Percentiles rank a stretch among this genome's conserved stretches.
phyloP scores from a whole-genome alignment of 2,329 filamentous ascomycete species.

The Moelleriella libera region DNA sequence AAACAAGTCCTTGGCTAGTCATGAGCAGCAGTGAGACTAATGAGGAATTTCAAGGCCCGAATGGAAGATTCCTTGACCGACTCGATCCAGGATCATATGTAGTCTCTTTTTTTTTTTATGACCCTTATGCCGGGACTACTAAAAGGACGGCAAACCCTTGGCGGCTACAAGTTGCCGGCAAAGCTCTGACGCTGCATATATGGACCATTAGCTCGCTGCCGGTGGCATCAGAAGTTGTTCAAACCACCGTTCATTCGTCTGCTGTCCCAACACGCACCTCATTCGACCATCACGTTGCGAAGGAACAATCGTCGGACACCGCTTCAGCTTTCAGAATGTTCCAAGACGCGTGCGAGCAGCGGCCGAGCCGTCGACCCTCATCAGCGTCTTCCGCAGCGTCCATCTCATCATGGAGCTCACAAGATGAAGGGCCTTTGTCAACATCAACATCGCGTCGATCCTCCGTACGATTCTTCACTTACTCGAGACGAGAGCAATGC shows the following conservation, averaged over 20 bases:
- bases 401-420: slow-evolving; percentile 1
- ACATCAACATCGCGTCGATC: slow-evolving; percentile 11
- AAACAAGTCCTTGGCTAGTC: background rate
- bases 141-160: background rate
- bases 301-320: background rate
- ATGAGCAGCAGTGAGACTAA: background rate
- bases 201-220: background rate
- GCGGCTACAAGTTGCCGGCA: background rate
- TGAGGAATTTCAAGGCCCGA: slow-evolving; percentile 1
- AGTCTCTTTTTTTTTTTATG: background rate
- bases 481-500: slow-evolving; percentile 1
- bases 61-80: slow-evolving; percentile 1
- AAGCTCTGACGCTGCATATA: background rate
- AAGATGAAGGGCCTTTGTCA: slow-evolving; percentile 1
- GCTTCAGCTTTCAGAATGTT: background rate
- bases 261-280: background rate
- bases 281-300: background rate
- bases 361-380: slow-evolving; percentile 1
- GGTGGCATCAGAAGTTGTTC: background rate
- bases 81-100: background rate
- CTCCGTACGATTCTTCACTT: slow-evolving; percentile 4
- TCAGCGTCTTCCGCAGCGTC: slow-evolving; percentile 1
- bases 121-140: background rate
- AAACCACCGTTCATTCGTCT: background rate
- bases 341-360: background rate